A percentile compares a stretch with the other conserved stretches of the same genome.
Conservation (phyloP, 2,329 filamentous ascomycete species). For the Kalaharituber pfeilii region DNA sequence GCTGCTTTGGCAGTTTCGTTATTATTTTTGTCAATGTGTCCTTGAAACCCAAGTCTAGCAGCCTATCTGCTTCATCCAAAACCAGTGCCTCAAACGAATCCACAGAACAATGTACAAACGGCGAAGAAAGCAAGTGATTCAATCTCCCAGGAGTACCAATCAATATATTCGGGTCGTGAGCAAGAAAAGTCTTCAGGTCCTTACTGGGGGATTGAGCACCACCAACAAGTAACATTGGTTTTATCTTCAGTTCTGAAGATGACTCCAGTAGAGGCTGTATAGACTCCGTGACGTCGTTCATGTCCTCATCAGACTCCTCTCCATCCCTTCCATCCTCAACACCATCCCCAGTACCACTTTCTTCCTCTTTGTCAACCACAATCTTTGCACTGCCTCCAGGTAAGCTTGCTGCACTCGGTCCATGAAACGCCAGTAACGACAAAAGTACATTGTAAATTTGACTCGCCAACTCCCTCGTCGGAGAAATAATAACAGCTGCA, state of each 20-base stretch:
- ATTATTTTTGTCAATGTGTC: constrained; percentile 76
- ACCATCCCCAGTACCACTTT: constrained; percentile 26
- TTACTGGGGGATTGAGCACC: constrained; percentile 59
- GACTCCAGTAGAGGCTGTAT: background rate
- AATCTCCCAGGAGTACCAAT: constrained; percentile 83
- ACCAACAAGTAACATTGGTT: constrained; percentile 79
- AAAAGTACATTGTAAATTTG: constrained; percentile 75
- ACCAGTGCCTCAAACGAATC: constrained; percentile 84
- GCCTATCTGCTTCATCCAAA: constrained; percentile 81
- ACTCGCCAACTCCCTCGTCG: constrained; percentile 70
- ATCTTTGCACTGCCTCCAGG: constrained; percentile 24
- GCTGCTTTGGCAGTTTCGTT: constrained; percentile 70
- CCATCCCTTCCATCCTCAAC: constrained; percentile 6
- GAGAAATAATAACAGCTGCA: constrained; percentile 77
- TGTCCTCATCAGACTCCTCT: background rate
- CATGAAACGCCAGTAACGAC: constrained; percentile 66
- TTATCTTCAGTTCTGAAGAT: constrained; percentile 28
- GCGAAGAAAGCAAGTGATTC: constrained; percentile 69
- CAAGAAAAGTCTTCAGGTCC: constrained; percentile 70
- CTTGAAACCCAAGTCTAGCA: constrained; percentile 88
- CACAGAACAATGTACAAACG: constrained; percentile 71
- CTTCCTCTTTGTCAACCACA: constrained; percentile 27
- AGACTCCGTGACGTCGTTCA: background rate
- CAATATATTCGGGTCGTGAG: constrained; percentile 69
- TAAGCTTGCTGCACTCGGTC: constrained; percentile 16